phyloP scores from a whole-genome alignment of 2,329 filamentous ascomycete species.

The Boeremia lycopersici region DNA sequence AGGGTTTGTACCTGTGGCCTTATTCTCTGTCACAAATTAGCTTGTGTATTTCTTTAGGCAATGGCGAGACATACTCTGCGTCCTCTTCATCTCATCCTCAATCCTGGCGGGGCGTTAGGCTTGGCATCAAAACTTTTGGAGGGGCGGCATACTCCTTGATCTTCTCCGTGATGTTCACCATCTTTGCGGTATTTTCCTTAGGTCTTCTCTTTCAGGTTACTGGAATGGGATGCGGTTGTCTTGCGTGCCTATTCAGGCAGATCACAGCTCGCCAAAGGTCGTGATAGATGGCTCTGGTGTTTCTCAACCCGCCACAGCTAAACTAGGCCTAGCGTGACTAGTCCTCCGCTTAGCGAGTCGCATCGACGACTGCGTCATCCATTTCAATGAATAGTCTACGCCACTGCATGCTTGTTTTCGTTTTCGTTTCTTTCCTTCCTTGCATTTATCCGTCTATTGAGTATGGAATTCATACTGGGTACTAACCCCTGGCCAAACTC shows the following conservation, averaged over 20 bases:
- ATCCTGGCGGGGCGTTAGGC: conserved; percentile 68
- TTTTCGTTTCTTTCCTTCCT: conserved; percentile 7
- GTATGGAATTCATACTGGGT: conserved; percentile 6
- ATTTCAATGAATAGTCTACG: conserved; percentile 12
- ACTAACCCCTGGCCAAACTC: conserved; percentile 39
- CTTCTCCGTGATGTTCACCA: conserved; percentile 99
- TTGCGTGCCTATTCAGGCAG: neutral
- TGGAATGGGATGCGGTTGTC: conserved; percentile 10
- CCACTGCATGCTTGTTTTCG: conserved; percentile 22
- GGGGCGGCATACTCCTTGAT: conserved; percentile 84
- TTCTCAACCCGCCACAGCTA: conserved; percentile 23
- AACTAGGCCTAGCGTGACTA: conserved; percentile 26
- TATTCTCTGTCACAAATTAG: conserved; percentile 76
- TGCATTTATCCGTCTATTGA: neutral
- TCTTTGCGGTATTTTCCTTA: conserved; percentile 52
- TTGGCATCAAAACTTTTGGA: conserved; percentile 36
- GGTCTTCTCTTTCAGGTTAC: neutral
- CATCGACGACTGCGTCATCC: conserved; percentile 39
- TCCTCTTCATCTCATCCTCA: conserved; percentile 99
- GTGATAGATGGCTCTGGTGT: conserved; percentile 46
- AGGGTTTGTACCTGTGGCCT: conserved; percentile 84
- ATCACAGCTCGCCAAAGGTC: conserved; percentile 21
- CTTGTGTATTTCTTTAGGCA: neutral
- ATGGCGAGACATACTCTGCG: conserved; percentile 74
- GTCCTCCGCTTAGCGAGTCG: conserved; percentile 26